Evolutionary conservation across 2,329 filamentous ascomycete species (phyloP).

Genomic region (Colletotrichum eleusines): DNA sequence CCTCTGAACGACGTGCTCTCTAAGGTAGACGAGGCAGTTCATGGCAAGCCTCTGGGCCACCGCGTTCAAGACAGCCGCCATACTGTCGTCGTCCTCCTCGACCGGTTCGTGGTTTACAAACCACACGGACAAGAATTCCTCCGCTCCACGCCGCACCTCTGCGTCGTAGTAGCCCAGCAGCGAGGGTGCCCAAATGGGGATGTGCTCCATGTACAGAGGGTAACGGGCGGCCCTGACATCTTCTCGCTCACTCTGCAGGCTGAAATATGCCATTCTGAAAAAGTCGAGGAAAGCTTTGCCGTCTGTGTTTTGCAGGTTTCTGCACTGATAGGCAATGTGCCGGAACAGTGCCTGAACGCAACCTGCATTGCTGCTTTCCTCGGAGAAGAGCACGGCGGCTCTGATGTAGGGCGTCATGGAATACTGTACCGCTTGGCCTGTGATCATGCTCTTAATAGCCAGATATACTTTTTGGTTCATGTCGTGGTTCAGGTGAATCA

Average conservation of each 20-base stretch:
- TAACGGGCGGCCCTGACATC: conserved; percentile 44
- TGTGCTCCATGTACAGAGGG: conserved; percentile 46
- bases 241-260: conserved; percentile 47
- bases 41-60: conserved; percentile 58
- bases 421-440: conserved; percentile 60
- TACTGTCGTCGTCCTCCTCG: conserved; percentile 49
- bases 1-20: conserved; percentile 59
- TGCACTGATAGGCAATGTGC: conserved; percentile 59
- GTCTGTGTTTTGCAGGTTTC: conserved; percentile 60
- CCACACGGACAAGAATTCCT: conserved; percentile 58
- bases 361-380: conserved; percentile 51
- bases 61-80: conserved; percentile 49
- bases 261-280: conserved; percentile 48
- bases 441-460: conserved; percentile 67
- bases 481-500: conserved; percentile 65
- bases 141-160: conserved; percentile 56
- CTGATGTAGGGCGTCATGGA: conserved; percentile 68
- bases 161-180: conserved; percentile 62
- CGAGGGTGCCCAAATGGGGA: conserved; percentile 64
- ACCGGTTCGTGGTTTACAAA: conserved; percentile 46
- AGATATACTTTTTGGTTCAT: conserved; percentile 66
- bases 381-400: conserved; percentile 67
- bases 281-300: conserved; percentile 63
- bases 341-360: conserved; percentile 55
- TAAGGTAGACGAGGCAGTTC: conserved; percentile 60